A percentile compares a stretch with the other conserved stretches of the same genome.
Conservation (phyloP, 805 yeast genomes). For the Schwanniomyces polymorphus region DNA sequence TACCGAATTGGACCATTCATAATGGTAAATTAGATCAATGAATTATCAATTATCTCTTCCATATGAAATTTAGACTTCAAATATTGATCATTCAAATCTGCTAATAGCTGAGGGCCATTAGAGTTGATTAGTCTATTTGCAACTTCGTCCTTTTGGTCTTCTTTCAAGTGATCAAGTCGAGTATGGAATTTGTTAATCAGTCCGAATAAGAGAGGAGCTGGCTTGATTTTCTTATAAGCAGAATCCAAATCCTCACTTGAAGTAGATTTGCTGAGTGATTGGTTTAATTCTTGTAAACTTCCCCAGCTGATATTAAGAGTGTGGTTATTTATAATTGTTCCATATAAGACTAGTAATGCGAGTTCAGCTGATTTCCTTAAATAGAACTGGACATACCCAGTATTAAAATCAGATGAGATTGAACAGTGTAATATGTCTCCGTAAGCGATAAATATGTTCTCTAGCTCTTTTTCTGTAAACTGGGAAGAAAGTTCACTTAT, state of each 20-base stretch:
- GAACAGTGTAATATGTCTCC: conserved; percentile 46
- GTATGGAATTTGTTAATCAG: conserved; percentile 10
- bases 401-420: conserved; percentile 16
- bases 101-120: conserved; percentile 14
- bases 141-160: conserved; percentile 9
- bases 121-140: conserved; percentile 12
- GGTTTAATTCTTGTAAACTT: conserved; percentile 10
- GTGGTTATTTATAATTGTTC: conserved; percentile 26
- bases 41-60: conserved; percentile 8
- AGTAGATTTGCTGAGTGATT: conserved; percentile 2
- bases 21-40: not conserved
- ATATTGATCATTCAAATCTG: conserved; percentile 16
- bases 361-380: conserved; percentile 35
- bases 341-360: conserved; percentile 35
- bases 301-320: conserved; percentile 34
- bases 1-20: conserved; percentile 40
- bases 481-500: conserved; percentile 64
- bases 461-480: conserved; percentile 62
- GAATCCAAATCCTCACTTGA: conserved; percentile 6
- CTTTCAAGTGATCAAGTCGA: conserved; percentile 17
- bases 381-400: conserved; percentile 26
- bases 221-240: conserved; percentile 10
- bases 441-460: conserved; percentile 59
- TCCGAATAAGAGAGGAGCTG: conserved; percentile 20
- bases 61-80: conserved; percentile 10